These are phyloP conservation scores for Podospora conica DNA, from an alignment of 495 filamentous ascomycete species.

Conservation along the genomic window DNA sequence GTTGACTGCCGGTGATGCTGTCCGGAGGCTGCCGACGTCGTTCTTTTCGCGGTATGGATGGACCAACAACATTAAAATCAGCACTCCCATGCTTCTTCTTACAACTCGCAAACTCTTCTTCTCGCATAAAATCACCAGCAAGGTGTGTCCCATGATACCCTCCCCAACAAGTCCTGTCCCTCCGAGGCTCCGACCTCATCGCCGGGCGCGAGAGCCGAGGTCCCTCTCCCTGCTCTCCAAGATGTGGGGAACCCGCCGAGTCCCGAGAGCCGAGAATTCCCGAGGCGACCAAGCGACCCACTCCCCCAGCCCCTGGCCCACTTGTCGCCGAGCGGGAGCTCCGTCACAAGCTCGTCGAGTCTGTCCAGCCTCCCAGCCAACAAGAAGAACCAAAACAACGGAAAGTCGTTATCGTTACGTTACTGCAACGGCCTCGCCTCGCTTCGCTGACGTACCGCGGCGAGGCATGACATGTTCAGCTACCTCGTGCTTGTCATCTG, in stretches of 20 bases:
- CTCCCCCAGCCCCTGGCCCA: background rate
- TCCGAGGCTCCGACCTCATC: background rate
- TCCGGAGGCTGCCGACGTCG: background rate
- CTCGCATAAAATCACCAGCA: background rate
- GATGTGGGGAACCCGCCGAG: conserved; percentile 14
- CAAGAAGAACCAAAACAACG: background rate
- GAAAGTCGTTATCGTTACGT: background rate
- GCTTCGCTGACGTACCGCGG: too few relatives aligned
- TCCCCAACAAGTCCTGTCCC: too few relatives aligned
- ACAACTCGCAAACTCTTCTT: background rate
- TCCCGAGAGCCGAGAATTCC: conserved; percentile 25
- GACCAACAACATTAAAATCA: background rate
- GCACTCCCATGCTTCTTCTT: background rate
- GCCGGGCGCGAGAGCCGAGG: conserved; percentile 30
- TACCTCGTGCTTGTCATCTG: background rate
- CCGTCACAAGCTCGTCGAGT: background rate
- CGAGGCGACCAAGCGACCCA: conserved; percentile 7
- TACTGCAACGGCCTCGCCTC: too few relatives aligned
- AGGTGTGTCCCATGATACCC: background rate
- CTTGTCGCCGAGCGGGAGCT: background rate
- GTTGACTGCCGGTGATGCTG: background rate
- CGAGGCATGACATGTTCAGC: too few relatives aligned
- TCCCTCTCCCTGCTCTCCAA: conserved; percentile 3
- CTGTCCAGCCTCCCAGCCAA: background rate
- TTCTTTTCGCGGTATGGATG: background rate